These are phyloP conservation scores for Mycosphaerelloides madeirae DNA, from an alignment of 2,329 filamentous ascomycete species.

Conservation along the genomic window DNA sequence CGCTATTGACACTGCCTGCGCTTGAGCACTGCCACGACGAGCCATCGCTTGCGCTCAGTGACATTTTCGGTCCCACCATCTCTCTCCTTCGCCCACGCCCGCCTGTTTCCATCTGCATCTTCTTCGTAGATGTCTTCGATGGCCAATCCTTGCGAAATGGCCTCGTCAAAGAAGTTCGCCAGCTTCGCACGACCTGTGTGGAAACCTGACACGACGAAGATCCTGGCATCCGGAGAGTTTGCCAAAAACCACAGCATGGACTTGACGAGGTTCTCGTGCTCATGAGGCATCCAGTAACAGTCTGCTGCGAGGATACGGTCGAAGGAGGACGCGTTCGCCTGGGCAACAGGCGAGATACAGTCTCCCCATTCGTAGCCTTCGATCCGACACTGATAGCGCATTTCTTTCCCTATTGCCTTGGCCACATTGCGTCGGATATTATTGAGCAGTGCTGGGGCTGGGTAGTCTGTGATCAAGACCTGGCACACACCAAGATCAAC, in stretches of 20 bases:
- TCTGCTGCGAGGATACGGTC: slow-evolving; percentile 65
- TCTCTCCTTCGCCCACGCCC: slow-evolving; percentile 52
- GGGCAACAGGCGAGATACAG: slow-evolving; percentile 40
- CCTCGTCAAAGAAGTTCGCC: slow-evolving; percentile 59
- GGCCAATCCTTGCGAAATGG: slow-evolving; percentile 51
- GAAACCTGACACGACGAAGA: slow-evolving; percentile 66
- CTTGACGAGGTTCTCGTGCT: slow-evolving; percentile 61
- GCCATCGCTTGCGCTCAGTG: slow-evolving; percentile 63
- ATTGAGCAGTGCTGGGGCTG: slow-evolving; percentile 54
- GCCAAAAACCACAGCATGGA: slow-evolving; percentile 61
- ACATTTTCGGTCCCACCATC: slow-evolving; percentile 60
- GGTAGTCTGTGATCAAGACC: slow-evolving; percentile 64
- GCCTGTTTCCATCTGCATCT: slow-evolving; percentile 59
- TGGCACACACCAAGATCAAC: slow-evolving; percentile 18
- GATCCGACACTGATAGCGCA: slow-evolving; percentile 41
- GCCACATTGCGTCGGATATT: slow-evolving; percentile 56
- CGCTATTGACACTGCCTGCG: neutral
- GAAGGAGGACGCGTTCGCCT: slow-evolving; percentile 41
- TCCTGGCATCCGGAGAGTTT: slow-evolving; percentile 42
- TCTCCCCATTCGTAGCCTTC: slow-evolving; percentile 64
- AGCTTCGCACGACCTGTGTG: slow-evolving; percentile 66
- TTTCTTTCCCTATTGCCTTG: slow-evolving; percentile 44
- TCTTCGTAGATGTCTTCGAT: slow-evolving; percentile 65
- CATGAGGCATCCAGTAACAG: slow-evolving; percentile 70
- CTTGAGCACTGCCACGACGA: slow-evolving; percentile 47